Conservation (phyloP, 306 rosid genomes). For the Prunus persica region Prunus_persica_NCBIv2 NC_034009.1:34713501-34714000, state of each 20-base stretch:
- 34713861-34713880: background rate
- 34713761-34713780: constrained; percentile 13
- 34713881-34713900: background rate
- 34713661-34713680: background rate
- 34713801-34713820: background rate
- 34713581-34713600: background rate
- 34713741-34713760: constrained; percentile 6
- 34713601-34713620: background rate
- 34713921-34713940: background rate
- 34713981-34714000: background rate
- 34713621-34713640: background rate
- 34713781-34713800: constrained; percentile 3
- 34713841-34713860: background rate
- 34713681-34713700: background rate
- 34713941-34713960: background rate
- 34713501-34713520: background rate
- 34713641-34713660: background rate
- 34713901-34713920: too few relatives aligned
- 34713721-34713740: background rate
- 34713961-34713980: background rate
- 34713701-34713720: background rate
- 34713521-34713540: background rate
- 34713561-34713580: too few relatives aligned
- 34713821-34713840: background rate
- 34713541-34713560: too few relatives aligned